Evolutionary conservation across 2,329 filamentous ascomycete species (phyloP), one percentile per base, ranked within the genome.

Genomic region (Shiraia bambusicola): DNA sequence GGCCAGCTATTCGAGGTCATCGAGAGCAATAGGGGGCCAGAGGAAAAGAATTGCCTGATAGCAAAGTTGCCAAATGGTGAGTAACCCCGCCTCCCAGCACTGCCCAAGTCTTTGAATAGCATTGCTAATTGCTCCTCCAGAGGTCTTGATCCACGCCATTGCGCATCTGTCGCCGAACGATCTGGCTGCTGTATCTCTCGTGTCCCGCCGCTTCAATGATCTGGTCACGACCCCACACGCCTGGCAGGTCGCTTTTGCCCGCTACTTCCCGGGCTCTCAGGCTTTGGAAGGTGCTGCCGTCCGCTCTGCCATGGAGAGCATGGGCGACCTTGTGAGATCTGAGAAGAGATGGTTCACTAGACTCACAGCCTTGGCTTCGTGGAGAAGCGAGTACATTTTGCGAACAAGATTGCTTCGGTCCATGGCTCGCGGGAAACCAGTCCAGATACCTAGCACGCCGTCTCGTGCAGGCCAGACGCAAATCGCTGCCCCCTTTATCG

Each of bases 381-480:
- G 93, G 92, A 82, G 92, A 55, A 96, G 88, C 69, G 93, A 98
- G 68, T 98, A 97, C 61, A 86, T 97, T 34, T 72, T 95, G 42
- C 81, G 93, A 33, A 96, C 90, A 2, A 34, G 88, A 33, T 78
- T 97, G 37, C 73, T 97, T 37, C 82, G 90, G 31, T 93, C 88
- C 48, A 75, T 97, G 42, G 80, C 79, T 33, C 83, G 88, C 45
- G 93, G 92, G 36, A 95, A 91, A 63, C 89, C 92, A 17, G 65
- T 72, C 11, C 78, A 84, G 27, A 72, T 75, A 8, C 65, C 76
- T 22, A 69, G 74, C 58, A 64, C 79, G 41, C 80, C 81, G 9
- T 67, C 76, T 14, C 75, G 79, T 15, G 69, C 73, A 22, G 71
- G 72, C 15, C 76, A 80, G 13, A 77, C 78, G 43, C 86, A 86